Base-by-base conservation (phyloP, 257 asterid species). In the Solanum verrucosum region DNA sequence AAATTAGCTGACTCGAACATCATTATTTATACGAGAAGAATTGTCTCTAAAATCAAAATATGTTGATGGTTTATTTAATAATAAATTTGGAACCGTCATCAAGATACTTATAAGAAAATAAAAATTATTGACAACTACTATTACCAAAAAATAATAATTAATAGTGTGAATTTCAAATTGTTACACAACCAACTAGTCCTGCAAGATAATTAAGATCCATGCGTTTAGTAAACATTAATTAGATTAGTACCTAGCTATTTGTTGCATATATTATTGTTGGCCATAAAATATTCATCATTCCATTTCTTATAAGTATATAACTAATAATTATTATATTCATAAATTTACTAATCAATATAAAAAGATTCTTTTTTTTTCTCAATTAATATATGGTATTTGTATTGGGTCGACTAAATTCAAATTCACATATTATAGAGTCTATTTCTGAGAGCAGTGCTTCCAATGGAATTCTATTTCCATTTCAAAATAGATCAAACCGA, bases 161-260 rank as follows among this genome's bases (percentile, higher is more conserved):
- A 11, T 38, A 38, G 34, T 38, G 9, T 77, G 84, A 77, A 20
- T 38, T 60, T 60, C n/a, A 21, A 60, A 20, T 75, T 38, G 83
- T 75, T 38, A 77, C 6, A n/a, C 59, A 77, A 10, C 27, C 27
- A 44, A 40, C 59, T 77, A 77, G 14, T 13, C 35, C 35, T 77
- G n/a, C 84, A 79, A 44, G 65, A 44, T 42, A 72, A 72, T 72
- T 34, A 79, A 25, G 84, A 79, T 44, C 84, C 84, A 79, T 79
- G 65, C 2, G 38, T 44, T 79, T 25, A 44, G 65, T 79, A 79
- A 78, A 78, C 63, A 78, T 40, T 25, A 78, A 44, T 44, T 79
- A 44, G 34, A 44, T 79, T 44, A 25, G 4, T 79, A 79, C 65
- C 63, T 79, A 40, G 16, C 44, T 40, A 42, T 79, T 44, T 79